Base-by-base conservation (phyloP, 805 yeast species). In the Wickerhamomyces xylosicus region DNA sequence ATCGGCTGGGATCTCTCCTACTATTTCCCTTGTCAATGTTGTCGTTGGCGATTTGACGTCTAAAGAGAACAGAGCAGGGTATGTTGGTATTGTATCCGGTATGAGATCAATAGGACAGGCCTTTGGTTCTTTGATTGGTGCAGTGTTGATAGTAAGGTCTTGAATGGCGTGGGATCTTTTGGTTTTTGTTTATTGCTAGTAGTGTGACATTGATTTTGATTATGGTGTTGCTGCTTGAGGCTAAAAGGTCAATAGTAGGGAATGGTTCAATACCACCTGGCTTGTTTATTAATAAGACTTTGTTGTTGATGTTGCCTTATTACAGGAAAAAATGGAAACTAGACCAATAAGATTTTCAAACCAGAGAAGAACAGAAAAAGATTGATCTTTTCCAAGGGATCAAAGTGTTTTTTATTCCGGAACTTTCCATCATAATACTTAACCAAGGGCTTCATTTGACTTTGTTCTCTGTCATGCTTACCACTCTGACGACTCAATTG, bases 1-100 rank as follows among this genome's bases (percentile, higher is more conserved):
- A 51, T 87, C 94, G 0, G 67, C 78, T 8, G 87, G 84, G 11
- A 78, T 79, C 5, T 78, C 92, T 0, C 86, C 95, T 0, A 71
- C 85, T 2, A 71, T 85, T 18, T 77, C 94, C 2, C 68, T 85
- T 2, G 67, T 70, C 31, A 67, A 79, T 2, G 92, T 92, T 1
- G 68, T 79, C 0, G 71, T 82, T 39, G 90, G 87, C 7, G 95
- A 86, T 59, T 61, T 79, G 19, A 74, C 86, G 2, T 70, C 77
- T 0, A 63, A 79, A 20, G 67, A 64, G 9, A 76, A 77, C 41
- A 67, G 95, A 48, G 95, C 95, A 14, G 71, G 77, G 2, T 71
- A 72, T 46, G 75, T 79, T 34, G 94, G 94, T 0, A 48, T 77
- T 15, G 72, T 74, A 1, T 54, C 74, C 15, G 90, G 94, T 0